Evolutionary conservation across 768 basidiomycete species (phyloP), one percentile per base, ranked within the genome.

Genomic region (Psilocybe tampanensis): DNA sequence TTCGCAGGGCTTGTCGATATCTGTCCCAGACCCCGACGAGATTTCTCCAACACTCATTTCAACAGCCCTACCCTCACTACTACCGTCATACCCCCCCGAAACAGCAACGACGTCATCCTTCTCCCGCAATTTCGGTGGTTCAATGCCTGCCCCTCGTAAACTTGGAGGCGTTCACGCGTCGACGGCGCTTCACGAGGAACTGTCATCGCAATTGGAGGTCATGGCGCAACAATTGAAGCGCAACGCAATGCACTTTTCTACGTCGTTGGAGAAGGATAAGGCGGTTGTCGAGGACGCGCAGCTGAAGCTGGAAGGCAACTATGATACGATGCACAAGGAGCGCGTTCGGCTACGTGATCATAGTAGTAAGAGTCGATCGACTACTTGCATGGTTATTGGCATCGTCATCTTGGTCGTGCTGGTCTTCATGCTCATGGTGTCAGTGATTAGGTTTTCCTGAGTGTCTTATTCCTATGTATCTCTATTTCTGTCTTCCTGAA

Each of bases 191-290:
- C 94, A 95, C 22, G 83, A 92, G 49, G 84, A 90, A 21, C 83
- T 95, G 45, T 81, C 90, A 0, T 76, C 77, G 8, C 88, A 92
- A 64, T 83, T 95, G 22, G 86, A 86, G 0, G 71, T 84, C 54
- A 98, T 98, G 95, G 93, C 94, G 0, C 77, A 85, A 9, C 93
- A 94, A 67, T 84, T 98, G 48, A 92, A 90, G 64, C 79, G 84
- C 21, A 96, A 96, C 62, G 88, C 94, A 0, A 68, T 88, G 0
- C 85, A 93, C 64, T 95, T 98, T 68, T 82, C 89, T 4, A 77
- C 79, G 3, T 77, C 86, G 11, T 75, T 98, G 1, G 86, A 76
- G 41, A 86, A 86, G 54, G 95, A 98, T 70, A 85, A 89, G 63
- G 76, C 77, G 0, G 80, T 94, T 8, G 69, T 97, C 2, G 83